Evolutionary conservation across 805 yeast genomes (phyloP), one percentile per base, ranked within the genome.

Genomic region (Pichia thaimueangensis): DNA sequence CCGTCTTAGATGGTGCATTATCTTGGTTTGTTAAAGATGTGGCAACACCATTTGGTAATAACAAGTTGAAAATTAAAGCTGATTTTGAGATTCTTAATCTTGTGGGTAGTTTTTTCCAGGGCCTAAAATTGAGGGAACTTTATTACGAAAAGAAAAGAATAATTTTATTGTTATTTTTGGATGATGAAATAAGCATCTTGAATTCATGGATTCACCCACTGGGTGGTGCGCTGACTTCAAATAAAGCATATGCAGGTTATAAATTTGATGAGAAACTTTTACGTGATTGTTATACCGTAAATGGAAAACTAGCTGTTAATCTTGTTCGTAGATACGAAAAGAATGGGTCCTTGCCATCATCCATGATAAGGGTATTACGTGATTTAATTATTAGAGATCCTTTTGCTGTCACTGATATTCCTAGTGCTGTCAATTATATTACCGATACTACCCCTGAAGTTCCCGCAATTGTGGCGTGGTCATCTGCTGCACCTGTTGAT

Each of bases 41-140:
- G 2, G 67, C 72, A 4, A 82, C 82, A 66, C 96, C 97, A 13
- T 88, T 73, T 64, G 97, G 98, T 3, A 82, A 87, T 10, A 87
- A 91, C 56, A 70, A 75, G 34, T 62, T 86, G 48, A 79, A 79
- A 56, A 78, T 80, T 39, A 80, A 78, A 49, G 75, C 86, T 1
- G 96, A 89, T 53, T 70, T 74, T 52, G 66, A 70, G 5, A 62
- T 81, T 38, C 65, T 91, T 50, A 65, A 70, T 23, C 78, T 74
- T 20, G 70, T 84, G 4, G 71, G 76, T 5, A 51, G 56, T 47
- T 55, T 49, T 30, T 58, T 60, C 47, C 47, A 41, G 32, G 36
- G 45, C 16, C 25, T 62, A 48, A 54, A 56, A 24, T 55, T 56
- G 32, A 41, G 49, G 6, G 47, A 51, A 8, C 28, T 41, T 10